Percentiles rank a stretch among this genome's conserved stretches.
phyloP scores from a whole-genome alignment of 805 yeast species.

The Spathaspora girioi region DNA sequence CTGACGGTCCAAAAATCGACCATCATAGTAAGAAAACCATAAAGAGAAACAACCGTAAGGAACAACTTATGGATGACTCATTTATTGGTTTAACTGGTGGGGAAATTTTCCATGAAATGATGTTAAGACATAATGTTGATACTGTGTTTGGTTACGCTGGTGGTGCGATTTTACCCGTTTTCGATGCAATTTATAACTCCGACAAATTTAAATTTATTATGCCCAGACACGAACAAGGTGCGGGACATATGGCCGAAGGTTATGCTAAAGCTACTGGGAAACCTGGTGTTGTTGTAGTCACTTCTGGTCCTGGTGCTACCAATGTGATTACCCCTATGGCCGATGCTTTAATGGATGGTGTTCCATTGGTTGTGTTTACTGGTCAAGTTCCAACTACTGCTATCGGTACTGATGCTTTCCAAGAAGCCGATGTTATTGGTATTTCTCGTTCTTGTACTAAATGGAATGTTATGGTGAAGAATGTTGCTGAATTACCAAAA shows the following conservation, averaged over 20 bases:
- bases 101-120: conserved; percentile 97
- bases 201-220: conserved; percentile 83
- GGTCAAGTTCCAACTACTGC: conserved; percentile 97
- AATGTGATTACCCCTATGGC: conserved; percentile 98
- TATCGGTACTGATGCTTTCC: conserved; percentile 98
- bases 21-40: not conserved
- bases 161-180: conserved; percentile 97
- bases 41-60: conserved; percentile 9
- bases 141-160: conserved; percentile 98
- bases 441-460: conserved; percentile 96
- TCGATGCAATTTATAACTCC: conserved; percentile 93
- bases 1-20: conserved; percentile 12
- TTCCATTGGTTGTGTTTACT: conserved; percentile 92
- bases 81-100: conserved; percentile 98
- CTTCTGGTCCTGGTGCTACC: conserved; percentile 99
- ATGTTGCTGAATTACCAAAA: conserved; percentile 89
- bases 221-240: conserved; percentile 98
- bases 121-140: conserved; percentile 93
- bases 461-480: conserved; percentile 98
- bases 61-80: conserved; percentile 64
- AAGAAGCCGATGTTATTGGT: conserved; percentile 97
- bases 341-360: conserved; percentile 96
- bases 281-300: conserved; percentile 96
- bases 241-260: conserved; percentile 99
- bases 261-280: conserved; percentile 94